Percentiles rank a stretch among this genome's conserved stretches.
Evolutionary conservation across 2,329 filamentous ascomycete species (phyloP).

Genomic region (Cladosporium cucumerinum): DNA sequence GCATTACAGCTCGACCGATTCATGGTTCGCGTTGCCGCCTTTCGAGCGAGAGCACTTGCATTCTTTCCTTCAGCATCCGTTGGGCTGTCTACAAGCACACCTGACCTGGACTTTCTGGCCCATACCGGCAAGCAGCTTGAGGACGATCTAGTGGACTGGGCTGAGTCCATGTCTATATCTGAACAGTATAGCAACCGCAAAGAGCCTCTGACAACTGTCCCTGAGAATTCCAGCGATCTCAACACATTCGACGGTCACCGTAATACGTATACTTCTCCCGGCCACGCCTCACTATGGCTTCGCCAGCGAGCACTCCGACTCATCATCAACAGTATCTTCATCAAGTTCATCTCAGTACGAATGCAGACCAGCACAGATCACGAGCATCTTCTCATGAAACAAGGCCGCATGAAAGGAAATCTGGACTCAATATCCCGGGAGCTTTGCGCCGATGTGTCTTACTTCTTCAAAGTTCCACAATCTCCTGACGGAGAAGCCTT

Average conservation of each 20-base stretch:
- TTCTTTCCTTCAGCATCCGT: neutral
- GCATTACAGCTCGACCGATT: conserved; percentile 17
- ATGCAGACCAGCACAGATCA: conserved; percentile 7
- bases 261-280: conserved; percentile 19
- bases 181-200: neutral
- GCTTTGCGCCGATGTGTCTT: conserved; percentile 12
- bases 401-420: conserved; percentile 1
- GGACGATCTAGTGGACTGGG: conserved; percentile 12
- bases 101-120: conserved; percentile 13
- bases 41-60: conserved; percentile 12
- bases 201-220: neutral
- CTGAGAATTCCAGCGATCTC: neutral
- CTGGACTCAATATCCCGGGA: conserved; percentile 11
- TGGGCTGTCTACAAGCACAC: neutral
- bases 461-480: neutral
- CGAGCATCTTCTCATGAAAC: neutral
- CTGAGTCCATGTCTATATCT: neutral
- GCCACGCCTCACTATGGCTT: conserved; percentile 27
- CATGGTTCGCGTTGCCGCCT: conserved; percentile 17
- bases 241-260: neutral
- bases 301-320: conserved; percentile 25
- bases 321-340: conserved; percentile 24
- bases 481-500: neutral
- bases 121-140: conserved; percentile 9
- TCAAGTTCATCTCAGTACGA: conserved; percentile 8